Conservation (phyloP, 345 rosid species). For the Atalantia buxifolia region DNA sequence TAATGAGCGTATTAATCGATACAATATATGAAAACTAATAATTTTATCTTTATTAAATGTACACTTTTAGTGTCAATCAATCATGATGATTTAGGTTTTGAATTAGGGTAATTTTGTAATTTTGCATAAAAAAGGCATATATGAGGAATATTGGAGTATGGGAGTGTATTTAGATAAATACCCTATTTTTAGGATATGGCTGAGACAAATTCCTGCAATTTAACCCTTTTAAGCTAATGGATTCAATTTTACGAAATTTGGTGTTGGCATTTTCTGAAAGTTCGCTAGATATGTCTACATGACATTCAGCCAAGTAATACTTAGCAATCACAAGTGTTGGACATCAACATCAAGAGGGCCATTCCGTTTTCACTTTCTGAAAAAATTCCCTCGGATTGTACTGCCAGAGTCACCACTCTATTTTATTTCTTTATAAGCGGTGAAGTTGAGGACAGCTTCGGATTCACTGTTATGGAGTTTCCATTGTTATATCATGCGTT, state of each 20-base stretch:
- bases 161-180: too few species aligned
- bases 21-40: too few species aligned
- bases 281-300: background rate
- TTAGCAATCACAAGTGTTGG: background rate
- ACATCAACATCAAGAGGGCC: background rate
- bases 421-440: too few species aligned
- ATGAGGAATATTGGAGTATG: too few species aligned
- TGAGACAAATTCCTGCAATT: too few species aligned
- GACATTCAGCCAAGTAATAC: background rate
- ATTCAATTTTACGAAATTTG: background rate
- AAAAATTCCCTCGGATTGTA: background rate
- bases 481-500: slow-evolving; percentile 4
- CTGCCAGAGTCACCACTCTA: background rate
- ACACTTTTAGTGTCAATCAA: too few species aligned
- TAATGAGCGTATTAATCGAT: too few species aligned
- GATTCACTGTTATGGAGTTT: slow-evolving; percentile 15
- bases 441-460: background rate
- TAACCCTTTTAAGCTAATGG: too few species aligned
- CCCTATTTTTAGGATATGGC: too few species aligned
- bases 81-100: too few species aligned
- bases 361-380: background rate
- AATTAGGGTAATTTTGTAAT: too few species aligned
- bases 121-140: fast-evolving
- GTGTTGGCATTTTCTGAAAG: background rate
- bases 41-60: too few species aligned